Percentiles rank a stretch among this genome's conserved stretches.
Evolutionary conservation across 176 grass and related monocot species (phyloP).

Genomic region (Ensete glaucum): DNA sequence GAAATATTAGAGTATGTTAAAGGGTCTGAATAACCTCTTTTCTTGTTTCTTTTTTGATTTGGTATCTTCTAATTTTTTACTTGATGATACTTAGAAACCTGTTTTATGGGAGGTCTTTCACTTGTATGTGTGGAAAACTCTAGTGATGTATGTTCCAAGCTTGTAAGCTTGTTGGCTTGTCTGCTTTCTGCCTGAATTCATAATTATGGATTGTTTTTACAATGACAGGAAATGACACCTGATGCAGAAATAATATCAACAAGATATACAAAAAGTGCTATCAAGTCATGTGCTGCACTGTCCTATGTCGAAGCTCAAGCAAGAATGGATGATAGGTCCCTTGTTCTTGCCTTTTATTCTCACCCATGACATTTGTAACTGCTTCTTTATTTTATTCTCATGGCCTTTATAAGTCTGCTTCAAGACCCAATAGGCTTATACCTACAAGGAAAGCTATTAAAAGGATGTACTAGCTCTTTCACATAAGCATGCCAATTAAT

Average conservation of each 20-base stretch:
- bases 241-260: slow-evolving; percentile 72
- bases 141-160: neutral
- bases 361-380: neutral
- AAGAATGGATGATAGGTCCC: slow-evolving; percentile 94
- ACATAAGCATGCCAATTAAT: neutral
- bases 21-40: neutral
- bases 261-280: slow-evolving; percentile 87
- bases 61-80: neutral
- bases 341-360: neutral
- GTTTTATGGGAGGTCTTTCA: neutral
- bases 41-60: neutral
- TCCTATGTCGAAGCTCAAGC: slow-evolving; percentile 99
- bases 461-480: neutral
- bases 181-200: neutral
- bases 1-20: too few species aligned
- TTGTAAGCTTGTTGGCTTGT: neutral
- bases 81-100: neutral
- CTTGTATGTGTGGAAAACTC: neutral
- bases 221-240: slow-evolving; percentile 80
- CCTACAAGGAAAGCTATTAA: neutral
- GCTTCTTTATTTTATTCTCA: neutral
- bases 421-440: neutral
- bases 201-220: neutral
- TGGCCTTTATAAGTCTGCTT: neutral
- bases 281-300: slow-evolving; percentile 93